Evolutionary conservation across 495 filamentous ascomycete species (phyloP).

Genomic region (Chaetomium tenue): DNA sequence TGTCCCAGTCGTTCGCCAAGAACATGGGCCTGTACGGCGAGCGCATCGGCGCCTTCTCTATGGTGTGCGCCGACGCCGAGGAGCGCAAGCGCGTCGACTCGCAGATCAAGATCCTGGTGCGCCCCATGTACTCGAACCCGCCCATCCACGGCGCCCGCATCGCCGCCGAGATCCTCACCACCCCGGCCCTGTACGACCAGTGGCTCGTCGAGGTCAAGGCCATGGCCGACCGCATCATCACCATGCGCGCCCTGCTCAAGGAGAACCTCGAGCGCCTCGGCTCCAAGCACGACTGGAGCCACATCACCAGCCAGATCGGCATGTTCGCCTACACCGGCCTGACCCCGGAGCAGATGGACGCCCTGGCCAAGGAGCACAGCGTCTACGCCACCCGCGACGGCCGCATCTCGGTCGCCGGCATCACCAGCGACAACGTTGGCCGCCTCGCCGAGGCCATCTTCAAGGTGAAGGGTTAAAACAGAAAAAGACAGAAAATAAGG

Average conservation of each 20-base stretch:
- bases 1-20: conserved; percentile 97
- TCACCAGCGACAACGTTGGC: conserved; percentile 89
- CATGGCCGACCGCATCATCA: conserved; percentile 99
- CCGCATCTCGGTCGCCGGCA: conserved; percentile 94
- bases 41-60: conserved; percentile 94
- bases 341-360: conserved; percentile 88
- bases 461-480: conserved; percentile 69
- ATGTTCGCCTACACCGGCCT: conserved; percentile 99
- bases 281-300: conserved; percentile 94
- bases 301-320: conserved; percentile 97
- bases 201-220: conserved; percentile 97
- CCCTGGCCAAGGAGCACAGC: conserved; percentile 92
- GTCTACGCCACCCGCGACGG: conserved; percentile 98
- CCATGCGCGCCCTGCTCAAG: conserved; percentile 91
- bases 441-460: conserved; percentile 92
- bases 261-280: conserved; percentile 90
- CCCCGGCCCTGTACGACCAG: conserved; percentile 79
- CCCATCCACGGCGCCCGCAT: conserved; percentile 94
- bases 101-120: conserved; percentile 96
- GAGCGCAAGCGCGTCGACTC: conserved; percentile 97
- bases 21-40: conserved; percentile 99
- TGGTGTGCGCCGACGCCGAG: conserved; percentile 76
- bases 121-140: conserved; percentile 97
- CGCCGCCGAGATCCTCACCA: conserved; percentile 88
- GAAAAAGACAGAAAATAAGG: neutral